Percentiles rank a stretch among this genome's conserved stretches.
phyloP scores from a whole-genome alignment of 164 flowering plant genomes.

The Aristolochia fimbriata region DNA sequence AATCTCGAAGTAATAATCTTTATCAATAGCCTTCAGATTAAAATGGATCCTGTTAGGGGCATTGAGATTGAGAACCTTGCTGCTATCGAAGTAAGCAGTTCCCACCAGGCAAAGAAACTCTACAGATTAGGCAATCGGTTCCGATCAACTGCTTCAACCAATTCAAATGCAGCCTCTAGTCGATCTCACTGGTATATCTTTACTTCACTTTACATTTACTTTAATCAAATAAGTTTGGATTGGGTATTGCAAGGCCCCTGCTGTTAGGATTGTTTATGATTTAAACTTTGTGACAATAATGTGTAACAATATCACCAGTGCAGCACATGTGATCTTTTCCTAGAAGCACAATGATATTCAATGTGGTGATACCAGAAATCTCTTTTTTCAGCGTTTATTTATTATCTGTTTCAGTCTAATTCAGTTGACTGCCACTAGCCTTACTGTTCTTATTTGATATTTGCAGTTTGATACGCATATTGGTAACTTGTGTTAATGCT shows the following conservation, averaged over 20 bases:
- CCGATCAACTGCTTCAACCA: conserved; percentile 60
- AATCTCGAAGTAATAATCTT: neutral
- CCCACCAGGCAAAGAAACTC: conserved; percentile 39
- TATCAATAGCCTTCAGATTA: conserved; percentile 38
- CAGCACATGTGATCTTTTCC: too few species aligned
- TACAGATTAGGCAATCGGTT: conserved; percentile 42
- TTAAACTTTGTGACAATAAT: too few species aligned
- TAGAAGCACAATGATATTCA: too few species aligned
- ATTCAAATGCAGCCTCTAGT: conserved; percentile 44
- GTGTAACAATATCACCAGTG: too few species aligned
- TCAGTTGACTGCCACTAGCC: too few species aligned
- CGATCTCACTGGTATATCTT: conserved; percentile 54
- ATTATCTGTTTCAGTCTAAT: too few species aligned
- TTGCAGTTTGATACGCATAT: conserved; percentile 47
- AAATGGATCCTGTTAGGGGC: conserved; percentile 40
- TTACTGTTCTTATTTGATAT: conserved; percentile 5
- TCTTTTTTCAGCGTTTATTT: too few species aligned
- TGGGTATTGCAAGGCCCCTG: neutral
- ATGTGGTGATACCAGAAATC: too few species aligned
- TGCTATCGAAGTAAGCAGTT: conserved; percentile 37
- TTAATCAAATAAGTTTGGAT: conserved; percentile 1
- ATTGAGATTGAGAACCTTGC: conserved; percentile 48
- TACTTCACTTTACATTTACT: neutral
- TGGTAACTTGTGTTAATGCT: conserved; percentile 29
- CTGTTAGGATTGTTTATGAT: neutral